Conservation (phyloP, 2,329 filamentous ascomycete genomes). For the Sporothrix mexicana region DNA sequence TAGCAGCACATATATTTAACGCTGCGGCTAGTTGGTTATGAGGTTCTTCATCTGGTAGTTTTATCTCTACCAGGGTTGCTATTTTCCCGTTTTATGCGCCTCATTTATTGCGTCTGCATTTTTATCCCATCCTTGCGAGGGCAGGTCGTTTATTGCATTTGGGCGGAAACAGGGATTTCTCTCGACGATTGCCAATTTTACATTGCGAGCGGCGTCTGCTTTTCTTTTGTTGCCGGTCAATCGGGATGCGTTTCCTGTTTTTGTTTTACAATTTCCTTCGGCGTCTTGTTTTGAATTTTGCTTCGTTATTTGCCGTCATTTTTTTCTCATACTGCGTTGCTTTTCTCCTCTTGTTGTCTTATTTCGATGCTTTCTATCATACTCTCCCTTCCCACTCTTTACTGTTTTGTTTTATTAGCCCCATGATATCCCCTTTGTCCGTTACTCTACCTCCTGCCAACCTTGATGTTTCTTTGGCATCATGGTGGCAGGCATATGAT, state of each 20-base stretch:
- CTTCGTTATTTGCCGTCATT: neutral
- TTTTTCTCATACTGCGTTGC: neutral
- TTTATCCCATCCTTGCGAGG: conserved; percentile 25
- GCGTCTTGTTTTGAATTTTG: neutral
- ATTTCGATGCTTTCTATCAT: neutral
- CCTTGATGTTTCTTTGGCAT: neutral
- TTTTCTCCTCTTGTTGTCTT: conserved; percentile 1
- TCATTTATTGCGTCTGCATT: conserved; percentile 12
- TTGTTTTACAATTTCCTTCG: conserved; percentile 18
- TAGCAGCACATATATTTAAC: conserved; percentile 30
- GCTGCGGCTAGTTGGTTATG: conserved; percentile 24
- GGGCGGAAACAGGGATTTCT: conserved; percentile 30
- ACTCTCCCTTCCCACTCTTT: neutral
- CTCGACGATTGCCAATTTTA: conserved; percentile 21
- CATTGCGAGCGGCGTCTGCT: conserved; percentile 33
- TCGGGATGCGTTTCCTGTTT: neutral
- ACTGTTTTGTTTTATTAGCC: neutral
- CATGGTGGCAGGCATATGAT: conserved; percentile 5
- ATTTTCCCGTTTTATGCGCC: neutral
- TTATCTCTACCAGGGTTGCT: neutral
- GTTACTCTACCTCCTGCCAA: neutral
- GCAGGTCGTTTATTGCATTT: conserved; percentile 29
- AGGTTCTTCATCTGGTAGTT: neutral
- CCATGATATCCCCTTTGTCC: conserved; percentile 18
- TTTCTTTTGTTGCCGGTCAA: conserved; percentile 23